Evolutionary conservation across 371 early-diverging fungal species (phyloP), one percentile per base, ranked within the genome.

Genomic region (Mortierella sp.): DNA sequence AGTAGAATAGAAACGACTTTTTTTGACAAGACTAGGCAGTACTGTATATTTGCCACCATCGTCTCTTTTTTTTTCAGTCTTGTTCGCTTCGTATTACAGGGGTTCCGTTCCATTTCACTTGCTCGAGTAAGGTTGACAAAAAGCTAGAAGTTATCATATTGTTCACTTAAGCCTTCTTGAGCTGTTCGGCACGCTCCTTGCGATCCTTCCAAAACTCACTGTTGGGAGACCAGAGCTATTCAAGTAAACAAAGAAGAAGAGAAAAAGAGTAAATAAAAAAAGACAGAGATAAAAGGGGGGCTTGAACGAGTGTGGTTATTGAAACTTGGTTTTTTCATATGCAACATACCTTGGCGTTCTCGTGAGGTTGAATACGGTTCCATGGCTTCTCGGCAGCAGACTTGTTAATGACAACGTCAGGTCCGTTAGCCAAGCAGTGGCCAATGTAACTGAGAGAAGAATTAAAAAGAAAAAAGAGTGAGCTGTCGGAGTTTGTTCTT

Each of bases 341-440:
- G 5, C 7, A 51, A 43, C 19, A 19, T 77, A 77, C 77, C 77
- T 79, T 79, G 64, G 73, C 79, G 64, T 79, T 79, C 68, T 79
- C 79, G 32, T 79, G 79, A 31, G 79, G 74, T 67, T 79, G 79
- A 64, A 79, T 79, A 15, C 79, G 79, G 61, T 79, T 64, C 79
- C 79, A 79, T 69, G 79, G 79, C 74, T 79, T 79, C 55, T 70
- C 70, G n/a, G 73, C 54, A 17, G 69, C 66, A 43, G 79, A 26
- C 70, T 79, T 79, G 74, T 72, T 73, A 62, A 79, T 79, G 42
- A 70, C 57, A 22, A 79, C 79, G 42, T 79, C 79, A 17, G 79
- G 79, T 43, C 73, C 73, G 64, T 73, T 79, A n/a, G 22, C 55
- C 60, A 79, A 59, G 61, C 79, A 79, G 70, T 79, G 79, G n/a